Conservation (phyloP, 2,329 filamentous ascomycete species). For the Aspergillus novoparasiticus region DNA sequence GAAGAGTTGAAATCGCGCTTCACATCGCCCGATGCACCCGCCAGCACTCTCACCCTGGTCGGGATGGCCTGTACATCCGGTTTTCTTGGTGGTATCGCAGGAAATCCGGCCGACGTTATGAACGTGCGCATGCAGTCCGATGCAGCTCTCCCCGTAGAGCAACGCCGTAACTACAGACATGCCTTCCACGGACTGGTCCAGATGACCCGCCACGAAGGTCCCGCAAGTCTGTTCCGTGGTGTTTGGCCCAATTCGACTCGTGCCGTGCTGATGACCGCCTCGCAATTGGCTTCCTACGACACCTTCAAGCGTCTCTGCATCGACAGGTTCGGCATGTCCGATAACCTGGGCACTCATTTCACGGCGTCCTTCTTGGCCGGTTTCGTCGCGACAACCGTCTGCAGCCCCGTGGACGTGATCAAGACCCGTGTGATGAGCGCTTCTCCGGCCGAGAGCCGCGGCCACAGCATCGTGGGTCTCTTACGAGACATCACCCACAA, state of each 20-base stretch:
- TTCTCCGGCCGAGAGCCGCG: slow-evolving; percentile 43
- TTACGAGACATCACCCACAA: slow-evolving; percentile 57
- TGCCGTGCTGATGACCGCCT: slow-evolving; percentile 67
- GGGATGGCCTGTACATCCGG: slow-evolving; percentile 82
- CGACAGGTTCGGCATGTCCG: slow-evolving; percentile 52
- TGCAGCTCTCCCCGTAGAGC: slow-evolving; percentile 69
- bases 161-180: slow-evolving; percentile 86
- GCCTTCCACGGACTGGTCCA: slow-evolving; percentile 82
- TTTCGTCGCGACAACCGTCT: slow-evolving; percentile 69
- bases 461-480: slow-evolving; percentile 49
- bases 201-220: slow-evolving; percentile 85
- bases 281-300: slow-evolving; percentile 66
- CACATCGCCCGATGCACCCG: slow-evolving; percentile 55
- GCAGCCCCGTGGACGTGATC: slow-evolving; percentile 67
- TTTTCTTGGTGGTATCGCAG: slow-evolving; percentile 83
- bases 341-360: slow-evolving; percentile 65
- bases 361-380: slow-evolving; percentile 63
- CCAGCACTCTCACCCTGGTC: slow-evolving; percentile 75
- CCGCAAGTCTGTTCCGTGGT: slow-evolving; percentile 74
- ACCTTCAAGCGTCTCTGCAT: slow-evolving; percentile 63
- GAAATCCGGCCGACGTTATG: slow-evolving; percentile 92
- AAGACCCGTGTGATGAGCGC: slow-evolving; percentile 68
- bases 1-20: slow-evolving; percentile 82
- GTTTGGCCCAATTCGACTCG: slow-evolving; percentile 65
- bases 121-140: slow-evolving; percentile 99